Conservation (phyloP, 306 rosid species). For the Glycine tomentella region DNA sequence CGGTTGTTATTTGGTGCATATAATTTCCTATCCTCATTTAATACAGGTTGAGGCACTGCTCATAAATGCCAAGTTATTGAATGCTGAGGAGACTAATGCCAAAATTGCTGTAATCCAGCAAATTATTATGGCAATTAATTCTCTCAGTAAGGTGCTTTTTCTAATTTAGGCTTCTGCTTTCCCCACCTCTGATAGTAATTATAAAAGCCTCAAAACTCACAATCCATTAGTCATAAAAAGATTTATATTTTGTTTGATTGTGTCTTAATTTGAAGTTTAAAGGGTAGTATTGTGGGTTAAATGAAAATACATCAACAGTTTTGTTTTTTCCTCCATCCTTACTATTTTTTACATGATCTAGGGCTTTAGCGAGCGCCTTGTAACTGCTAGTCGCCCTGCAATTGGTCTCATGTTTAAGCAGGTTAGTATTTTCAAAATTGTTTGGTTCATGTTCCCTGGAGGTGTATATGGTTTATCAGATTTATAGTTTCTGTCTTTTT, state of each 20-base stretch:
- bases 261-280: conserved; percentile 7
- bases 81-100: conserved; percentile 70
- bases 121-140: conserved; percentile 89
- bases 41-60: conserved; percentile 82
- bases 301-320: conserved; percentile 9
- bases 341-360: conserved; percentile 48
- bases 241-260: neutral
- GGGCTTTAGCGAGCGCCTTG: conserved; percentile 99
- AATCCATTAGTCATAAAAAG: neutral
- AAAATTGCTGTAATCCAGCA: conserved; percentile 81
- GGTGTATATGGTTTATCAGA: conserved; percentile 21
- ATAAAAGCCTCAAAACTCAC: conserved; percentile 7
- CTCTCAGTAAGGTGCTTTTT: conserved; percentile 90
- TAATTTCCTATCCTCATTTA: conserved; percentile 30
- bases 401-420: conserved; percentile 96
- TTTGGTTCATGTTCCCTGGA: conserved; percentile 17
- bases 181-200: conserved; percentile 1
- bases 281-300: conserved; percentile 4
- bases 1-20: conserved; percentile 31
- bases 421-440: conserved; percentile 59
- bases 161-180: conserved; percentile 38
- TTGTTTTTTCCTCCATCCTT: conserved; percentile 11
- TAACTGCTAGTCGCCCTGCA: conserved; percentile 93
- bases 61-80: conserved; percentile 64
- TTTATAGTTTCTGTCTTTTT: conserved; percentile 26